Conservation (phyloP, 2,329 filamentous ascomycete species). For the Ophiostoma novo-ulmi region DNA sequence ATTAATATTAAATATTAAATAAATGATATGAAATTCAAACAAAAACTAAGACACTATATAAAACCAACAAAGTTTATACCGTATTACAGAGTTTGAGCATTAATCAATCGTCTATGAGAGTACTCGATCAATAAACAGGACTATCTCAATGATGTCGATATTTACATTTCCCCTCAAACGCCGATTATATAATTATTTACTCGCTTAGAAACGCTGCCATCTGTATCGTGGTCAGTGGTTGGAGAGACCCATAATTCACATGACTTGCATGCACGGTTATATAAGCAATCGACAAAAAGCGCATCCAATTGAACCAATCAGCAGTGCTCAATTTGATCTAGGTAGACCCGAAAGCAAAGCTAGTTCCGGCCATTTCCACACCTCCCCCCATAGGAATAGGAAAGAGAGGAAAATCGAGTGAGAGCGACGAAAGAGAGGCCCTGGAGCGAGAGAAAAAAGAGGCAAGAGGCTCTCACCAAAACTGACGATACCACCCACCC, state of each 20-base stretch:
- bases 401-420: not conserved
- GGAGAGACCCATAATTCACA: not conserved
- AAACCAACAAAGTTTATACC: not conserved
- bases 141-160: not conserved
- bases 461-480: slow-evolving; percentile 14
- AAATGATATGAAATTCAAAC: not conserved
- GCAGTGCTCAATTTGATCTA: slow-evolving; percentile 16
- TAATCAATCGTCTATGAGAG: not conserved
- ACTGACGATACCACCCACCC: slow-evolving; percentile 4
- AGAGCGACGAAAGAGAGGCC: not conserved
- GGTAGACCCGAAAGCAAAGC: slow-evolving; percentile 15
- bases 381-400: slow-evolving; percentile 10
- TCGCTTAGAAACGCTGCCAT: slow-evolving; percentile 28
- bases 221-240: not conserved
- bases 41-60: not conserved
- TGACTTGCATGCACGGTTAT: not conserved
- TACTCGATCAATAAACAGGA: not conserved
- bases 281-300: not conserved
- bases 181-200: slow-evolving; percentile 30
- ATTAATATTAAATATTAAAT: too few relatives aligned
- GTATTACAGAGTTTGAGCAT: too few relatives aligned
- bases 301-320: slow-evolving; percentile 13
- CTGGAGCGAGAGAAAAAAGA: slow-evolving; percentile 12
- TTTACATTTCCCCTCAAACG: not conserved
- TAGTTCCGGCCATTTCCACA: slow-evolving; percentile 15